phyloP scores from a whole-genome alignment of 176 grass and related monocot species.

The Aegilops bicornis region DNA sequence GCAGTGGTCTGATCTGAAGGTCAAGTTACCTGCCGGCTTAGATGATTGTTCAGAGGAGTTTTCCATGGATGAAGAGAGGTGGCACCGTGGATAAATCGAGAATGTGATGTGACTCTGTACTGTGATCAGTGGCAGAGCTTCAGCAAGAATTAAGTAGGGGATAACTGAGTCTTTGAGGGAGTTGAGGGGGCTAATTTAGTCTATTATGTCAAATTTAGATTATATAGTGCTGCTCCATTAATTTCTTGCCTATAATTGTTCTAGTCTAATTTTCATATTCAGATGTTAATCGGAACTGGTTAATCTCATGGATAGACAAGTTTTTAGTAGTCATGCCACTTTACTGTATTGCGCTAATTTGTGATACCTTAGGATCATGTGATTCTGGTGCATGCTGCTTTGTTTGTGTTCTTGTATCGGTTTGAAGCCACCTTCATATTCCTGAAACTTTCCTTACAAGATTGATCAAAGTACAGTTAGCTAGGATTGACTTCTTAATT shows the following conservation, averaged over 20 bases:
- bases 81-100: not conserved
- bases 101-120: slow-evolving; percentile 47
- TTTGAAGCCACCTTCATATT: not conserved
- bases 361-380: slow-evolving; percentile 30
- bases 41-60: slow-evolving; percentile 56
- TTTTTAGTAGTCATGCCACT: slow-evolving; percentile 3
- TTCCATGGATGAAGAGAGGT: slow-evolving; percentile 60
- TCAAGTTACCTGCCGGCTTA: slow-evolving; percentile 50
- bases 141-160: no score
- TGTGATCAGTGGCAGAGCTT: not conserved
- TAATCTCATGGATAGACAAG: slow-evolving; percentile 33
- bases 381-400: slow-evolving; percentile 12
- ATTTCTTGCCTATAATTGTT: slow-evolving; percentile 44
- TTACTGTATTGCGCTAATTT: slow-evolving; percentile 25
- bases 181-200: no score
- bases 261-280: slow-evolving; percentile 39
- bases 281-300: slow-evolving; percentile 24
- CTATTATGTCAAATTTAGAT: no score
- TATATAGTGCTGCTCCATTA: slow-evolving; percentile 15
- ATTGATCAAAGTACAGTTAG: not conserved
- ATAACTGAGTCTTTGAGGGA: no score
- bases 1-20: slow-evolving; percentile 76
- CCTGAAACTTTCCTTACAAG: not conserved
- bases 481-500: not conserved
- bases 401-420: not conserved